Percentiles rank a stretch among this genome's conserved stretches.
phyloP scores from a whole-genome alignment of 2,329 filamentous ascomycete species.

The Ceratocystis eucalypticola region DNA sequence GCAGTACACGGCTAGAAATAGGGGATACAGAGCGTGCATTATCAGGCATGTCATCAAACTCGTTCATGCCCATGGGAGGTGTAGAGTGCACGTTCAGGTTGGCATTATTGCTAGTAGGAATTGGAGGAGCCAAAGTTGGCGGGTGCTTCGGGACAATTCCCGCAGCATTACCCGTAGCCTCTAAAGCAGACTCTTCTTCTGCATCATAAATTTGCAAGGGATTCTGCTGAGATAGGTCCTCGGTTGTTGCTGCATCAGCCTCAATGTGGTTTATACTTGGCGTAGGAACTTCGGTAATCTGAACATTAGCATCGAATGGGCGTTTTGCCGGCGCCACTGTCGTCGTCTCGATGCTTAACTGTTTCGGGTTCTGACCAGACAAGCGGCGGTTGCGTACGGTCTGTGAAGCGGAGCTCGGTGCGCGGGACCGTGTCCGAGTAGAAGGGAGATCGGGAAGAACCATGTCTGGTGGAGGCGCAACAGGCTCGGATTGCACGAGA shows the following conservation, averaged over 20 bases:
- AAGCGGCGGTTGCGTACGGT: slow-evolving; percentile 63
- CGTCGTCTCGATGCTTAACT: slow-evolving; percentile 75
- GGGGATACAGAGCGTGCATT: slow-evolving; percentile 41
- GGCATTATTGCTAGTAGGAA: not conserved
- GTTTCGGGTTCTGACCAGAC: slow-evolving; percentile 66
- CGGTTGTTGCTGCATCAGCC: not conserved
- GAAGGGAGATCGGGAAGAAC: slow-evolving; percentile 2
- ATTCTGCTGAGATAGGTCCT: slow-evolving; percentile 2
- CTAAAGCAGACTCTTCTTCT: not conserved
- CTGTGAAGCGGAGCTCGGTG: slow-evolving; percentile 21
- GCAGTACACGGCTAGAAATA: slow-evolving; percentile 36
- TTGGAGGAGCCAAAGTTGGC: slow-evolving; percentile 13
- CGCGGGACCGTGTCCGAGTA: slow-evolving; percentile 11
- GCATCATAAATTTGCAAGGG: slow-evolving; percentile 10
- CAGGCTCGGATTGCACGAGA: not conserved
- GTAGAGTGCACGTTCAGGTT: slow-evolving; percentile 12
- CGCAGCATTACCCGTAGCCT: slow-evolving; percentile 6
- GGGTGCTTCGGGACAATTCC: slow-evolving; percentile 13
- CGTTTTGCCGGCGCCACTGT: not conserved
- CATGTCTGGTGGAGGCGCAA: slow-evolving; percentile 4
- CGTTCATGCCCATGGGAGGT: slow-evolving; percentile 12
- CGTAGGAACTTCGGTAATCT: slow-evolving; percentile 13
- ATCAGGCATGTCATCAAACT: slow-evolving; percentile 22
- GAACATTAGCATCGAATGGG: slow-evolving; percentile 21
- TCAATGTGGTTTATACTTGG: slow-evolving; percentile 3